Percentiles rank a stretch among this genome's conserved stretches.
These are phyloP conservation scores for Sugiyamaella valdiviana DNA, from an alignment of 805 yeast species.

Conservation along the genomic window DNA sequence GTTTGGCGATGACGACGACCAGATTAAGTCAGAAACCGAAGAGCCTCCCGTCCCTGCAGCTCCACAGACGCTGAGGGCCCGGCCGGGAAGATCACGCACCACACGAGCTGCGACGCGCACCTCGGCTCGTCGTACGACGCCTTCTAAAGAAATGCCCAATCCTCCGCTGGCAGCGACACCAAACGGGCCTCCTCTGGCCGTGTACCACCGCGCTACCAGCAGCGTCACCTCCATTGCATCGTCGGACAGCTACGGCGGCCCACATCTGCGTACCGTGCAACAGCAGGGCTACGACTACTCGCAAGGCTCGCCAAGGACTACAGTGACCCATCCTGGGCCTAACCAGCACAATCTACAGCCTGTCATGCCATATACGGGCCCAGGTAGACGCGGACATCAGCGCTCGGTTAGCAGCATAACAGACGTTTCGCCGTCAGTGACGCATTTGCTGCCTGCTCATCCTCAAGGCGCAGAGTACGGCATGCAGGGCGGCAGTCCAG, in stretches of 20 bases:
- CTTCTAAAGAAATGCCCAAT: neutral
- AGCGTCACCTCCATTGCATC: neutral
- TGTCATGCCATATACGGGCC: neutral
- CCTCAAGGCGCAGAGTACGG: conserved; percentile 1
- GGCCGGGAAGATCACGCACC: too few relatives aligned
- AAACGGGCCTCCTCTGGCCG: neutral
- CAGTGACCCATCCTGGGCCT: neutral
- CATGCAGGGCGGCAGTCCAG: neutral
- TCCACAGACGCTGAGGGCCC: too few relatives aligned
- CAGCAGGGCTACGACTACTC: neutral
- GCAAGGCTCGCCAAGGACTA: neutral
- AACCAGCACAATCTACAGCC: neutral
- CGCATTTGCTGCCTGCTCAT: neutral
- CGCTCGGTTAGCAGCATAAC: conserved; percentile 2
- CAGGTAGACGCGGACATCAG: conserved; percentile 1
- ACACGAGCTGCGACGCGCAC: neutral
- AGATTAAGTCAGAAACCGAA: neutral
- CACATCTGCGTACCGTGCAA: neutral
- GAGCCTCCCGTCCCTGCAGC: neutral
- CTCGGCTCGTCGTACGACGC: neutral
- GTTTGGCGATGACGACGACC: conserved; percentile 12
- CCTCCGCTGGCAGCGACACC: neutral
- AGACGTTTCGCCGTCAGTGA: neutral
- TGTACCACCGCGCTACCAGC: neutral
- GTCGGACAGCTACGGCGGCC: neutral